Base-by-base conservation (phyloP, 78 protist genomes). In the Pigoraptor vietnamica region DNA sequence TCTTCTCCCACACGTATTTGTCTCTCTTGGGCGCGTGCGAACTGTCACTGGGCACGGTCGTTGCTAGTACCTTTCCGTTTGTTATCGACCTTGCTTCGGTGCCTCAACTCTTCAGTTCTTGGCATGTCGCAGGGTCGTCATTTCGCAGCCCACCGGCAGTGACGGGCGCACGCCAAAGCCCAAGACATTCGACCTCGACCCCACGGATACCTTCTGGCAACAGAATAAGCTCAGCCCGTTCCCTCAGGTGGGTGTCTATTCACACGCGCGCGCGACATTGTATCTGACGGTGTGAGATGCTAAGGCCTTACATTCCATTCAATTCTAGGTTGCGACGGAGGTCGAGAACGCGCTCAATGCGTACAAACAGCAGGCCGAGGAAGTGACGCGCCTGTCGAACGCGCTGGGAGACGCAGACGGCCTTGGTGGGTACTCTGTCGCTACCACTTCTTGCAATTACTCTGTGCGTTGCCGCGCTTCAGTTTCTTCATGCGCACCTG, bases 121-220 rank as follows among this genome's bases (percentile, higher is more conserved):
- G 29, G 67, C 29, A 14, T 48, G 6, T 6, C 14, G 67, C 67
- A 48, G 67, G 67, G 67, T 48, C 14, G 67, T 48, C 14, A 48
- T 48, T 14, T 21, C 67, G 67, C 67, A 48, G 67, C 29, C 67
- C 29, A 6, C 67, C 29, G 67, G 67, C 14, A 25, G 35, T 79
- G 84, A 48, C 67, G 67, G 84, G 35, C 23, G 14, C 32, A 2
- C 84, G 84, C 1, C n/a, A 2, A 14, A 25, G 34, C 34, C 84
- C 19, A 82, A 29, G 38, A 33, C 87, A 32, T 96, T 94, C 88
- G 95, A 92, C 86, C 39, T 96, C 25, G 96, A 95, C 40, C 89
- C 89, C 24, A 24, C 90, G 1, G 97, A 96, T 87, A 2, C 39
- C 19, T 96, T 96, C 89, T 96, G 98, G 98, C 0, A 33, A 21